These are phyloP conservation scores for Stenogyne calaminthoides DNA, from an alignment of 305 asterid genomes.

Conservation along the genomic window DNA sequence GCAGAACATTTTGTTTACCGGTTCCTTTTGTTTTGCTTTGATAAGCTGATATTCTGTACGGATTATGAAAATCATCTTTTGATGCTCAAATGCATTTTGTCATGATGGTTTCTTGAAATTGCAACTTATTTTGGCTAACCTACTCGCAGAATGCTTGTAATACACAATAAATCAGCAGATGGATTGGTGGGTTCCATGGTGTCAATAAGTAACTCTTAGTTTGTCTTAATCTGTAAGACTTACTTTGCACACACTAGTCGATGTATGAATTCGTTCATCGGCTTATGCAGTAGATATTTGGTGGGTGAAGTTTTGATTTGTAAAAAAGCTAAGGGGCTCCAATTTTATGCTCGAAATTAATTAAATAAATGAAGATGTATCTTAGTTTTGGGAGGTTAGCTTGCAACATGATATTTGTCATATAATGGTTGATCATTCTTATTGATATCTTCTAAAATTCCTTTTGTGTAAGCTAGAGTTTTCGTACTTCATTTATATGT, in stretches of 20 bases:
- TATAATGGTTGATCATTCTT: conserved; percentile 11
- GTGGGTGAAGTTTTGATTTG: neutral
- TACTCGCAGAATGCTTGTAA: no score
- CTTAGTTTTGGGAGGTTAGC: conserved; percentile 5
- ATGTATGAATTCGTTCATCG: neutral
- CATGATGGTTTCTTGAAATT: no score
- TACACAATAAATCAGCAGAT: no score
- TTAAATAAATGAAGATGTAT: conserved; percentile 5
- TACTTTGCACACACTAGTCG: neutral
- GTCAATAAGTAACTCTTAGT: neutral
- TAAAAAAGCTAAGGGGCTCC: neutral
- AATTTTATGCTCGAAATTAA: neutral
- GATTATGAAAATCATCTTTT: no score
- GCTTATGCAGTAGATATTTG: conserved; percentile 2
- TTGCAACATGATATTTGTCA: neutral
- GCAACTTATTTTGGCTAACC: no score
- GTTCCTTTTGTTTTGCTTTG: no score
- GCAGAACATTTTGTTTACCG: neutral
- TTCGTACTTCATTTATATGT: neutral
- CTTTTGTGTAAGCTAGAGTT: neutral
- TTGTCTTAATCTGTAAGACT: neutral
- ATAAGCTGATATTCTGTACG: no score
- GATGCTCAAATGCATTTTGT: no score
- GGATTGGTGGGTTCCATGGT: no score
- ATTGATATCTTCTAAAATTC: conserved; percentile 1